Base-by-base conservation (phyloP, 225 moss, liverwort and hornwort species). In the Rhytidiadelphus loreus region DNA sequence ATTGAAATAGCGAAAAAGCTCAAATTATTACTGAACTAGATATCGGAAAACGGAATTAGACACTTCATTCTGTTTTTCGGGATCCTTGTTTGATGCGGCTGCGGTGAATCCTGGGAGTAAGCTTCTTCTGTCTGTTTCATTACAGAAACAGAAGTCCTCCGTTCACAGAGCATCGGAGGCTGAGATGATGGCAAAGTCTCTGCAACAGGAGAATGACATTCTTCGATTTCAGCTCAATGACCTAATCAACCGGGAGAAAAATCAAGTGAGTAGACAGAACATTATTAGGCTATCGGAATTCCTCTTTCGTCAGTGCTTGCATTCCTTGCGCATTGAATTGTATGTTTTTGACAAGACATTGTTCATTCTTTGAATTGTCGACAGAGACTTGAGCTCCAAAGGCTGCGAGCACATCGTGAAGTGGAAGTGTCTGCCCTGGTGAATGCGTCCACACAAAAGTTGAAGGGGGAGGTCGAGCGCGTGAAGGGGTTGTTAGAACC, bases 191-290 rank as follows among this genome's bases (percentile, higher is more conserved):
- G 88, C 94, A n/a, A 94, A 90, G 33, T 95, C 97, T 43, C 84
- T 99, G 86, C 92, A 91, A 88, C 96, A 95, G 77, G 98, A 97
- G 88, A 99, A 99, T 85, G 97, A 99, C 87, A 92, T 99, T 48
- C 83, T 99, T 82, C 96, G 98, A 60, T 99, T 96, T 88, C 98
- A 99, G 80, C 95, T 99, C 73, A 99, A 96, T 89, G 98, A 99
- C 80, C 92, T 99, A 22, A 96, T 96, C 76, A 86, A 91, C 71
- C 96, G 97, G 8, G 98, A 99, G 83, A 99, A 96, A 81, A 95
- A 96, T 86, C 98, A 98, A 94, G 98, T 96, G 70, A 83, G 82
- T 88, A 21, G 46, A 9, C 63, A 37, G 43, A 59, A 43, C 46
- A 35, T 50, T 19, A 33, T 74, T 50, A 71, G 60, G 39, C 65